phyloP scores from a whole-genome alignment of 345 rosid genomes.

The Brassica juncea region DNA sequence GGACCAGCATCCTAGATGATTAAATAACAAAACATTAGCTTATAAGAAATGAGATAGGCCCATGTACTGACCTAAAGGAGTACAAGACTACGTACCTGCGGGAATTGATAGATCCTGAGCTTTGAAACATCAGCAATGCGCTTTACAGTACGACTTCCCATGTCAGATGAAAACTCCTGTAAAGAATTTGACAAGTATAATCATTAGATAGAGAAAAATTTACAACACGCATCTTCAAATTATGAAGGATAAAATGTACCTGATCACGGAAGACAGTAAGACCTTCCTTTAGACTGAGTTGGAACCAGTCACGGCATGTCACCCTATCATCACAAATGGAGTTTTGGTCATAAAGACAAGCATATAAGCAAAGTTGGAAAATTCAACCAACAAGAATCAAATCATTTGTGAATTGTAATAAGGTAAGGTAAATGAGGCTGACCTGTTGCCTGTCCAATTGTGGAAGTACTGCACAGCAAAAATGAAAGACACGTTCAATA shows the following conservation, averaged over 20 bases:
- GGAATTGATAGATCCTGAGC: conserved; percentile 84
- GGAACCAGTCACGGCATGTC: conserved; percentile 99
- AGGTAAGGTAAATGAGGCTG: conserved; percentile 26
- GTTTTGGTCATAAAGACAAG: conserved; percentile 16
- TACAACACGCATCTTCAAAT: neutral
- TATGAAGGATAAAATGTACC: conserved; percentile 46
- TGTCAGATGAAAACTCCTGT: conserved; percentile 98
- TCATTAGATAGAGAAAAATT: neutral
- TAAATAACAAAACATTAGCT: neutral
- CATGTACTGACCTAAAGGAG: conserved; percentile 1
- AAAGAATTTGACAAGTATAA: neutral
- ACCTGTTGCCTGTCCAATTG: conserved; percentile 99
- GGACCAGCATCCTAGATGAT: conserved; percentile 90
- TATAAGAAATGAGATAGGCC: neutral
- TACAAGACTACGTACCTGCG: conserved; percentile 61
- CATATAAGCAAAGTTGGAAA: conserved; percentile 2
- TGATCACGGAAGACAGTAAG: conserved; percentile 98
- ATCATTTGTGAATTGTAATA: neutral
- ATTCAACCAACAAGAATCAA: conserved; percentile 7
- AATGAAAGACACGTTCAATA: conserved; percentile 32
- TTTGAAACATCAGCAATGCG: conserved; percentile 92
- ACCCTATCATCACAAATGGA: conserved; percentile 59
- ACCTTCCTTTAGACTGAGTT: conserved; percentile 99
- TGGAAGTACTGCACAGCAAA: conserved; percentile 84
- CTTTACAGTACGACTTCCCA: conserved; percentile 98